Evolutionary conservation across 768 basidiomycete species (phyloP), one percentile per base, ranked within the genome.

Genomic region (Cystobasidiopsis lactophilus): DNA sequence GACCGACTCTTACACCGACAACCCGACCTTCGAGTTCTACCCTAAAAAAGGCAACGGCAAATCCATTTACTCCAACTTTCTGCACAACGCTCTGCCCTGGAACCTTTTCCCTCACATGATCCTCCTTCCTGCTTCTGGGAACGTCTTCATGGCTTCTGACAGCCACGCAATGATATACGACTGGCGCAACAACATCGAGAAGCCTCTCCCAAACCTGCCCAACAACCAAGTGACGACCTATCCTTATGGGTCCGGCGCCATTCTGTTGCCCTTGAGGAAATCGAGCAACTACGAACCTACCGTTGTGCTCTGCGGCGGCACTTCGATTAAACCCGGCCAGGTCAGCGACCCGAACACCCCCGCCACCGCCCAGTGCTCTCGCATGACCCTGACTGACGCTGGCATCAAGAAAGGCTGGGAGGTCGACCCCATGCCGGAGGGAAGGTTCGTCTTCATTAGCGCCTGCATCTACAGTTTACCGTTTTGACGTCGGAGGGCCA

Each of bases 241-340:
- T 62, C 86, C 86, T 10, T 89, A 81, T 0, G 85, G 85, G 9
- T 85, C 83, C 31, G 89, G 80, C 0, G 74, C 74, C 2, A 81
- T 80, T 39, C 85, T 96, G 81, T 73, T 96, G 0, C 89, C 89
- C 5, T 73, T 96, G n/a, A 88, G 82, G 1, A 80, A 82, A 3
- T 79, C 73, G 26, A 93, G 89, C 69, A 80, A 83, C 64, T 96
- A 83, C 65, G 74, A 71, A 0, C 81, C 79, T 0, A 82, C 82
- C 0, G 63, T 60, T 14, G 46, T 96, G 40, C 89, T 95, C 68
- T 96, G 89, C 58, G 89, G 89, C 46, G 91, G 91, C 2, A 59
- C 59, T 11, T 58, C 52, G 0, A 54, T 57, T 31, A 14, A 13
- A 18, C n/a, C 31, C 16, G 41, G 52, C 52, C 55, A 60, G 29